Evolutionary conservation across 805 yeast genomes (phyloP).

Genomic region (Candida oleophila): DNA sequence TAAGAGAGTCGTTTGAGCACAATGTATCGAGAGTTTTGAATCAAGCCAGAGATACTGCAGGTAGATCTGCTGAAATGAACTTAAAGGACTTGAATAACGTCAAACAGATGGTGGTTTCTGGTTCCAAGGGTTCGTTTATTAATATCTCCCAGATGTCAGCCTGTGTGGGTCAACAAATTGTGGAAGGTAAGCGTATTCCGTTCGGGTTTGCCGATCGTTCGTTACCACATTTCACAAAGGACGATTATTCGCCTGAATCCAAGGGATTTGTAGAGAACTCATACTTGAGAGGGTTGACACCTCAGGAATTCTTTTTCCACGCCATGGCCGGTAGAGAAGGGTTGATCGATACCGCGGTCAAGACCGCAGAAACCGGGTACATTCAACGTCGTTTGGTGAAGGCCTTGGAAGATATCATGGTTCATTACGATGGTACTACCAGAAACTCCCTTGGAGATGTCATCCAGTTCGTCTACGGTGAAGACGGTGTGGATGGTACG

Average conservation of each 20-base stretch:
- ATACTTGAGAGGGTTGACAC: conserved; percentile 93
- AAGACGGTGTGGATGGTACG: conserved; percentile 98
- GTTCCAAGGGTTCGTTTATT: conserved; percentile 98
- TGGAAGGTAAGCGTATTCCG: conserved; percentile 98
- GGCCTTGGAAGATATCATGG: conserved; percentile 96
- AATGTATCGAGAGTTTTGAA: conserved; percentile 92
- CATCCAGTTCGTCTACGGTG: conserved; percentile 96
- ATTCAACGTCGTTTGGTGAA: conserved; percentile 97
- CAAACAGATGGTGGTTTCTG: conserved; percentile 98
- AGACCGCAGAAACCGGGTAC: conserved; percentile 98
- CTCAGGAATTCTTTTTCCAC: conserved; percentile 98
- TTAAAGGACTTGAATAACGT: conserved; percentile 93
- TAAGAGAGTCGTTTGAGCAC: conserved; percentile 97
- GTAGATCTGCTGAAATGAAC: conserved; percentile 96
- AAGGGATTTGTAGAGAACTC: conserved; percentile 98
- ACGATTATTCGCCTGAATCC: conserved; percentile 97
- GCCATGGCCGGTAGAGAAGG: conserved; percentile 99
- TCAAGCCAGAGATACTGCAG: conserved; percentile 99
- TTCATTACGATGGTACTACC: conserved; percentile 96
- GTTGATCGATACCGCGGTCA: conserved; percentile 98
- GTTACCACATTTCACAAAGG: conserved; percentile 96
- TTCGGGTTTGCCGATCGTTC: conserved; percentile 96
- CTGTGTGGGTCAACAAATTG: conserved; percentile 99
- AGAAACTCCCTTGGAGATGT: conserved; percentile 96
- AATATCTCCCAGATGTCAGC: conserved; percentile 99